Conservation (phyloP, 345 rosid species). For the Pugionium dolabratum region DNA sequence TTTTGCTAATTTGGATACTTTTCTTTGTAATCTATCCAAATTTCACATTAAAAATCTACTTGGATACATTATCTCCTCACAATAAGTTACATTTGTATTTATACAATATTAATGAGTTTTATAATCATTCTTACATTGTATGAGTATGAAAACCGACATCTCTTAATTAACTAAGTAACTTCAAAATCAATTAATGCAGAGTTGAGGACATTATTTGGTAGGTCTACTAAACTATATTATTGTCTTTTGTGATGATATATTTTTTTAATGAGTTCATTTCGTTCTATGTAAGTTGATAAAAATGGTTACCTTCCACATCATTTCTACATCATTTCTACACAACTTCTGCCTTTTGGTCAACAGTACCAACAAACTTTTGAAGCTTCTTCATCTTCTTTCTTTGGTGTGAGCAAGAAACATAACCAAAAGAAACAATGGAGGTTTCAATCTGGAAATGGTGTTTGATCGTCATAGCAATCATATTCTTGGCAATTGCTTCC, state of each 20-base stretch:
- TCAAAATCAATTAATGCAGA: no score
- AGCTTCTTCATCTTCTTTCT: conserved; percentile 11
- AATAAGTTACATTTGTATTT: no score
- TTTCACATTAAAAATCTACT: no score
- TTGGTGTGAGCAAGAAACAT: conserved; percentile 5
- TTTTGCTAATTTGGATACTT: no score
- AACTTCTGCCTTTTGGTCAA: conserved; percentile 31
- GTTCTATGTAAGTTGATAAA: conserved; percentile 21
- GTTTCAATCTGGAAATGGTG: conserved; percentile 38
- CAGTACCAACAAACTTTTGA: conserved; percentile 30
- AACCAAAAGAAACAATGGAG: conserved; percentile 30
- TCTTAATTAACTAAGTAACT: no score
- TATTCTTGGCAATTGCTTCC: conserved; percentile 33
- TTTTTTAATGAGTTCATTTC: conserved; percentile 1
- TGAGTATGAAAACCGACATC: background rate
- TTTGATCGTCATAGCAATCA: conserved; percentile 30
- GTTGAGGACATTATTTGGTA: no score
- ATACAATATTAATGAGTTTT: background rate
- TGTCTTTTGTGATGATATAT: no score
- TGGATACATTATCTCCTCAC: no score
- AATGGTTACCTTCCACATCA: conserved; percentile 30
- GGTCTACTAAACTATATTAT: no score
- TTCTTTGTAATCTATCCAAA: no score
- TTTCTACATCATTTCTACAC: conserved; percentile 23
- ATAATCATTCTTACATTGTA: background rate